These are phyloP conservation scores for Trichoderma aggressivum DNA, from an alignment of 2,329 filamentous ascomycete genomes.

Conservation along the genomic window DNA sequence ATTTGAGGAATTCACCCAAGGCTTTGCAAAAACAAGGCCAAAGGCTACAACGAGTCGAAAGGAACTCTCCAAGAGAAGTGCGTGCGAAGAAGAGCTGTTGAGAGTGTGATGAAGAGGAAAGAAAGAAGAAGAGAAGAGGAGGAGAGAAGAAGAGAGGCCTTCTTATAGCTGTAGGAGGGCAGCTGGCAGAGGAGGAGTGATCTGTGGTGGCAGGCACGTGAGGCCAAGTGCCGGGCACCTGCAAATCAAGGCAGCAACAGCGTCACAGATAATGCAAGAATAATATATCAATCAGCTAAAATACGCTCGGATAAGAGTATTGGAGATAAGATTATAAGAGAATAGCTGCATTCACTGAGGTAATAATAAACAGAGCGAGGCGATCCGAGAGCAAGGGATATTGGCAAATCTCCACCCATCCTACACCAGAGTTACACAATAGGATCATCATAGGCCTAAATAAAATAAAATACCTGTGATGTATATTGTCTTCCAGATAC, in stretches of 20 bases:
- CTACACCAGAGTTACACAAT: not conserved
- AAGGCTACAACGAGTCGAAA: not conserved
- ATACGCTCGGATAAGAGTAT: not conserved
- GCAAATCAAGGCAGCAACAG: not conserved
- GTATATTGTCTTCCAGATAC: not conserved
- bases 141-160: not conserved
- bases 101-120: not conserved
- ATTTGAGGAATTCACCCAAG: not conserved
- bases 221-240: not conserved
- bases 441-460: not conserved
- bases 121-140: slow-evolving; percentile 3
- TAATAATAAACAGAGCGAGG: not conserved
- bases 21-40: not conserved
- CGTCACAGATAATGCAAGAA: not conserved
- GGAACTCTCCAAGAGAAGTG: not conserved
- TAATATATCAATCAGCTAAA: not conserved
- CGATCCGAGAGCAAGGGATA: not conserved
- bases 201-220: slow-evolving; percentile 10
- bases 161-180: slow-evolving; percentile 12
- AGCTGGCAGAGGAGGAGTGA: not conserved
- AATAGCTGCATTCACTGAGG: not conserved
- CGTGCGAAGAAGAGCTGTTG: not conserved
- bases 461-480: not conserved
- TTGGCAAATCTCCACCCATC: not conserved
- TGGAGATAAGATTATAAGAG: not conserved